Percentiles rank a stretch among this genome's conserved stretches.
These are phyloP conservation scores for Boletus pseudopeckii DNA, from an alignment of 768 basidiomycete genomes.

Conservation along the genomic window DNA sequence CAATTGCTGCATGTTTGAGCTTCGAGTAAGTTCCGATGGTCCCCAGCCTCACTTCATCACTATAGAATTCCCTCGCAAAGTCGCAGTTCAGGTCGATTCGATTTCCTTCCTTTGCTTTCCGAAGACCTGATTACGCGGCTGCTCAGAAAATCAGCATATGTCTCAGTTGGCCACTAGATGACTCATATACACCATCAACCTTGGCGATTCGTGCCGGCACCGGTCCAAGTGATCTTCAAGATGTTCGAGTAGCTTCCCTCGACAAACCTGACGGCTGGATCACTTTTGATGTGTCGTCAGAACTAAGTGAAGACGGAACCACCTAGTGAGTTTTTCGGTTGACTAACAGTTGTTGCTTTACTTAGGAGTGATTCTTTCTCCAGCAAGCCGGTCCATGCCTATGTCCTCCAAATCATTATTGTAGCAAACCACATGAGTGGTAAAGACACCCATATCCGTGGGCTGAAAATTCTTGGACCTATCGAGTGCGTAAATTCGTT, in stretches of 20 bases:
- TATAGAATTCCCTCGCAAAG: constrained; percentile 86
- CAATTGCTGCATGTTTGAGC: background rate
- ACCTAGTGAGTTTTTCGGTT: constrained; percentile 57
- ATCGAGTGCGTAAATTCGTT: constrained; percentile 52
- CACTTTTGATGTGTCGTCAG: constrained; percentile 78
- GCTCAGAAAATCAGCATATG: constrained; percentile 81
- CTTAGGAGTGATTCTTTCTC: background rate
- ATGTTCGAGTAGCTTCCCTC: constrained; percentile 79
- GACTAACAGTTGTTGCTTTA: background rate
- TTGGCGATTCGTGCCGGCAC: constrained; percentile 91
- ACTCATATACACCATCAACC: constrained; percentile 95
- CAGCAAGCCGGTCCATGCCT: constrained; percentile 85
- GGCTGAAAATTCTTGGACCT: constrained; percentile 80
- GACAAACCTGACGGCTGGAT: constrained; percentile 96
- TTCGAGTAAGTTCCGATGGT: constrained; percentile 70
- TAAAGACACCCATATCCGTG: constrained; percentile 97
- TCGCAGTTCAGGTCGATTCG: constrained; percentile 75
- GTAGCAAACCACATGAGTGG: constrained; percentile 96
- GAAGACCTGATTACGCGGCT: background rate
- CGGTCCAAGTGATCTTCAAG: constrained; percentile 86
- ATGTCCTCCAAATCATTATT: constrained; percentile 87
- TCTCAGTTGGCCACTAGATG: constrained; percentile 79
- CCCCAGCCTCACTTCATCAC: constrained; percentile 97
- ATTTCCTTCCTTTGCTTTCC: background rate
- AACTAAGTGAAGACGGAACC: constrained; percentile 73